Evolutionary conservation across 768 basidiomycete species (phyloP), one percentile per base, ranked within the genome.

Genomic region (Fistulinella prunicolor): DNA sequence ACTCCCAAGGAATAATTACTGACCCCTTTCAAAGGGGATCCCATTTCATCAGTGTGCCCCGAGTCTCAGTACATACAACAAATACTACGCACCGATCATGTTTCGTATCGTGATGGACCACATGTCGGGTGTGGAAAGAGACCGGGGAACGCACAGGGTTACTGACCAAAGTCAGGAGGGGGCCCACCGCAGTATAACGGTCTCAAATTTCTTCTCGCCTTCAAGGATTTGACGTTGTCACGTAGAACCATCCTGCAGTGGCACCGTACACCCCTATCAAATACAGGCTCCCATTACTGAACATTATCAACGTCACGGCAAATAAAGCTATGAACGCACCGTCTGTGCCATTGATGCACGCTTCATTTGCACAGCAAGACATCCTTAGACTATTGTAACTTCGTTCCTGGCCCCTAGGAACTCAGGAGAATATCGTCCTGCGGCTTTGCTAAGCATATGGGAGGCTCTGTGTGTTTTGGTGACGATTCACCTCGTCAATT

Each of bases 351-450:
- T 55, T 55, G 5, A 71, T 67, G 0, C 71, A 78, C 49, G 69
- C 72, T 12, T 74, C 76, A 9, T 61, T 80, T 16, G 13, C 81
- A 16, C 56, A 74, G 21, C 64, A 72, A 30, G 78, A 81, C 49
- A 70, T 81, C n/a, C 80, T 80, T 59, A 64, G 57, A 4, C 77
- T 75, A 2, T 53, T 81, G 41, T 68, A 21, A 75, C 70, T 50
- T 73, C 72, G 42, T 80, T 73, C 54, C 59, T 69, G 16, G 54
- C 66, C n/a, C n/a, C n/a, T n/a, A n/a, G n/a, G n/a, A n/a, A 28
- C 26, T 6, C 26, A 28, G 26, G 26, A 28, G n/a, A 28, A 28
- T 28, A 10, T 28, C 26, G 26, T 28, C 26, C n/a, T n/a, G 26
- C 10, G 26, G 26, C 26, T 28, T 28, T 10, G 26, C 10, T 28